Conservation (phyloP, 202 grass and related monocot genomes). For the Dendrocalamus latiflorus region DNA sequence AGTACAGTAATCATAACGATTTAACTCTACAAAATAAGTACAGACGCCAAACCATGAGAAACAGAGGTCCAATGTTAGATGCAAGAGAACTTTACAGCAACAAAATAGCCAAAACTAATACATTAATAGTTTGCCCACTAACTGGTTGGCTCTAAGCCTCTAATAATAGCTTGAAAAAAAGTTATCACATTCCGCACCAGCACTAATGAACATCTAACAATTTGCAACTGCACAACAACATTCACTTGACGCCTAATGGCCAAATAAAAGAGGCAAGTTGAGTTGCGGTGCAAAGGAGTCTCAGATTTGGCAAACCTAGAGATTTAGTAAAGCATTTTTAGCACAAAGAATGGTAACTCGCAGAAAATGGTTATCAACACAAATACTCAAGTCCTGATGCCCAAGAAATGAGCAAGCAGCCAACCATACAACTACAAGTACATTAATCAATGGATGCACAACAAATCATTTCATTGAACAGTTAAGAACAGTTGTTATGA, state of each 20-base stretch:
- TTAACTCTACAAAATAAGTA: constrained; percentile 5
- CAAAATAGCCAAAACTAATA: neutral
- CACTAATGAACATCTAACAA: neutral
- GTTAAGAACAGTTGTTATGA: neutral
- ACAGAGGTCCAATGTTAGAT: neutral
- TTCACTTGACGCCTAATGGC: neutral
- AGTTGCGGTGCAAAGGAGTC: neutral
- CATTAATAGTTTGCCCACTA: neutral
- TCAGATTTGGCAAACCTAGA: neutral
- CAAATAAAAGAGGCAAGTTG: neutral
- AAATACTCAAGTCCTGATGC: neutral
- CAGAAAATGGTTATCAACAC: neutral
- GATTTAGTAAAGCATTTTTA: neutral
- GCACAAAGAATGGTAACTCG: neutral
- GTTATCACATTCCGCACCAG: neutral
- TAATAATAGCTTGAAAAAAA: constrained; percentile 4
- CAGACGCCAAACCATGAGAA: neutral
- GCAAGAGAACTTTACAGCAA: neutral
- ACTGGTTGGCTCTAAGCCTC: neutral
- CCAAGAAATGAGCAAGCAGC: constrained; percentile 18
- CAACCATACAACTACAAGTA: neutral
- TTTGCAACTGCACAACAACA: neutral
- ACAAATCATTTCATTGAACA: neutral
- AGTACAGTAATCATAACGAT: neutral
- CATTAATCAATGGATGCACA: neutral